A percentile compares a stretch with the other conserved stretches of the same genome.
These are phyloP conservation scores for Kodamaea laetipori DNA, from an alignment of 805 yeast species.

Conservation along the genomic window DNA sequence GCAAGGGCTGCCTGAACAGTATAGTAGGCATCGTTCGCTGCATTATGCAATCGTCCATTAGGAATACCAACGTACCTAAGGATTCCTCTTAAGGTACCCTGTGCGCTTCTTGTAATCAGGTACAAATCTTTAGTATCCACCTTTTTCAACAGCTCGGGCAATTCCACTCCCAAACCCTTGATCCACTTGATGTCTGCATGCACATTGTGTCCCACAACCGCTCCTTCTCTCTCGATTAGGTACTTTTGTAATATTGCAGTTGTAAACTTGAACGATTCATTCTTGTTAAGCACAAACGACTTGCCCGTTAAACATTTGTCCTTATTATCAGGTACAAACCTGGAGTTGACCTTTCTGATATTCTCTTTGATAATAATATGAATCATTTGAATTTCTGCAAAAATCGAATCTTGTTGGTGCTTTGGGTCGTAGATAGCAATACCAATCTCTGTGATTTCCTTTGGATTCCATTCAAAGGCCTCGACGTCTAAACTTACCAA, in stretches of 20 bases:
- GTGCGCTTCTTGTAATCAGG: constrained; percentile 17
- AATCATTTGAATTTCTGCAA: constrained; percentile 21
- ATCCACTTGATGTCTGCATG: constrained; percentile 19
- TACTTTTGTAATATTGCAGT: constrained; percentile 18
- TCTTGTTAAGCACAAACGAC: constrained; percentile 19
- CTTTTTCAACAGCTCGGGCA: constrained; percentile 11
- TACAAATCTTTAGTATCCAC: constrained; percentile 26
- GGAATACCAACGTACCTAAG: constrained; percentile 23
- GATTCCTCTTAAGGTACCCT: constrained; percentile 25
- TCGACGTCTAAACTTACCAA: constrained; percentile 31
- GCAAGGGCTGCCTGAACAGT: constrained; percentile 28
- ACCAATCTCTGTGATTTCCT: constrained; percentile 28
- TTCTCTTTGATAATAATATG: constrained; percentile 26
- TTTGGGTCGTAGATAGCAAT: constrained; percentile 27
- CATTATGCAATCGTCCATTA: constrained; percentile 30
- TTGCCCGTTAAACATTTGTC: constrained; percentile 23
- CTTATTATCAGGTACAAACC: constrained; percentile 27
- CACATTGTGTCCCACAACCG: constrained; percentile 23
- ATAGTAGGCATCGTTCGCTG: constrained; percentile 33
- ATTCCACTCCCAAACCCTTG: constrained; percentile 16
- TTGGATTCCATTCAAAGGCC: constrained; percentile 23
- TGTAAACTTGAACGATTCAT: constrained; percentile 16
- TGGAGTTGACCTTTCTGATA: constrained; percentile 18
- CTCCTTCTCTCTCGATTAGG: constrained; percentile 19
- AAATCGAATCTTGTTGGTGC: constrained; percentile 16